These are phyloP conservation scores for Cladophialophora yegresii DNA, from an alignment of 2,329 filamentous ascomycete genomes.

Conservation along the genomic window DNA sequence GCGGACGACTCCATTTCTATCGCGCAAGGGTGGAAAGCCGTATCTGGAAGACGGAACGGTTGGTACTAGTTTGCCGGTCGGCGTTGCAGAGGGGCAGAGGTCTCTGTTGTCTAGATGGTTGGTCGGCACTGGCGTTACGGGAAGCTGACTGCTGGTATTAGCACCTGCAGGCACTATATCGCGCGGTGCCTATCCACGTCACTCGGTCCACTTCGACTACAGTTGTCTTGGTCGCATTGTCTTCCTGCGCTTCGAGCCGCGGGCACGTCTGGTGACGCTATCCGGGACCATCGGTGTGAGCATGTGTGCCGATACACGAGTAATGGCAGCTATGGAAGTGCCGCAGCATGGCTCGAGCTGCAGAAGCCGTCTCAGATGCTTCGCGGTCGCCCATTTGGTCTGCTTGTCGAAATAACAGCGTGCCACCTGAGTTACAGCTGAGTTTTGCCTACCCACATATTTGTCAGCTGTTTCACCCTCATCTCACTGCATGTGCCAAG, in stretches of 20 bases:
- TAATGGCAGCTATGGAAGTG: not conserved
- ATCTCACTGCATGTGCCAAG: not conserved
- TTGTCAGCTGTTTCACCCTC: not conserved
- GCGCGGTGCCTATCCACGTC: not conserved
- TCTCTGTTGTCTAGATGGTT: not conserved
- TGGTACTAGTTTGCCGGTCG: not conserved
- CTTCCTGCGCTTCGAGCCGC: constrained; percentile 13
- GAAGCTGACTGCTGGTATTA: constrained; percentile 10
- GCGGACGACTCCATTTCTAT: constrained; percentile 7
- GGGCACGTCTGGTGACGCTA: constrained; percentile 3
- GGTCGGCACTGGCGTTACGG: not conserved
- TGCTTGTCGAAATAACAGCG: not conserved
- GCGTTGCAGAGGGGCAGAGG: not conserved
- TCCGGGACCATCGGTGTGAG: not conserved
- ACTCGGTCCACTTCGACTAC: not conserved
- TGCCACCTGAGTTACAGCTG: not conserved
- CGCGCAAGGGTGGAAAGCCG: constrained; percentile 3
- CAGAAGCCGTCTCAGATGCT: not conserved
- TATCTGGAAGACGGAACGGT: constrained; percentile 9
- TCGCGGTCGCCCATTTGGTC: not conserved
- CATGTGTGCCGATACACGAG: not conserved
- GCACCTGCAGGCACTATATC: not conserved
- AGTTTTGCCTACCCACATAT: not conserved
- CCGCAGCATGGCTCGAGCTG: not conserved
- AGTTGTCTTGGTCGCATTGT: not conserved